Percentiles rank a stretch among this genome's conserved stretches.
Conservation (phyloP, 495 filamentous ascomycete genomes). For the Apodospora peruviana region DNA sequence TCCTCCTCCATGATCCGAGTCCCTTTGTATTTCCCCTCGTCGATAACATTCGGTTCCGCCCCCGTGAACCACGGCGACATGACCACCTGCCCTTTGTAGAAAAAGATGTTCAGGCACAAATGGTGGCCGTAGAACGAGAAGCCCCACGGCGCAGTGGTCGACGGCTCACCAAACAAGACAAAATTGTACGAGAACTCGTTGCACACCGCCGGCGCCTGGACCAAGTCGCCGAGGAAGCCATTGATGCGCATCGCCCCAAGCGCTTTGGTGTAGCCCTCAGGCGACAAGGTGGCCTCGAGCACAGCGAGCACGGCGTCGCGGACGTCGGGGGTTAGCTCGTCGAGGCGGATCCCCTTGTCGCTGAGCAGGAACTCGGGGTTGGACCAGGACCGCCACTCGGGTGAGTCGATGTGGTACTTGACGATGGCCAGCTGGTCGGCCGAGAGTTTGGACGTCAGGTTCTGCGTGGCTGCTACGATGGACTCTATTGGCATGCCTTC, state of each 20-base stretch:
- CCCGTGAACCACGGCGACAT: constrained; percentile 69
- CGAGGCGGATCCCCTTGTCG: constrained; percentile 60
- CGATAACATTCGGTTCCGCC: constrained; percentile 71
- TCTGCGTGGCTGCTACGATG: constrained; percentile 47
- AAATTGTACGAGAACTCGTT: constrained; percentile 76
- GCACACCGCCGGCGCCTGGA: constrained; percentile 54
- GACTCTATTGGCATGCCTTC: constrained; percentile 52
- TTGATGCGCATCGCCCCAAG: constrained; percentile 68
- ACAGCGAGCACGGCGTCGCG: constrained; percentile 48
- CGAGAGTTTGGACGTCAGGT: constrained; percentile 38
- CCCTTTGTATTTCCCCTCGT: constrained; percentile 54
- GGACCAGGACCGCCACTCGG: constrained; percentile 69
- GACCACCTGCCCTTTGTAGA: constrained; percentile 55
- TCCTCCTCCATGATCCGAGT: constrained; percentile 61
- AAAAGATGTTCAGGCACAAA: constrained; percentile 62
- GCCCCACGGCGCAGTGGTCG: constrained; percentile 55
- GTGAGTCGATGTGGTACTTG: constrained; percentile 59
- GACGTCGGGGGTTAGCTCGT: constrained; percentile 41
- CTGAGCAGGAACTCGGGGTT: constrained; percentile 66
- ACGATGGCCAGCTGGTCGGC: constrained; percentile 42
- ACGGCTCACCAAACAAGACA: constrained; percentile 54
- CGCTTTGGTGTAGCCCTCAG: constrained; percentile 67
- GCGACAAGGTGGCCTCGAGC: constrained; percentile 53
- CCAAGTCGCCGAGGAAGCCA: constrained; percentile 68
- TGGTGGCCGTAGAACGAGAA: constrained; percentile 75